Evolutionary conservation across 805 yeast genomes (phyloP).

Genomic region (Candida xiaguanensis): DNA sequence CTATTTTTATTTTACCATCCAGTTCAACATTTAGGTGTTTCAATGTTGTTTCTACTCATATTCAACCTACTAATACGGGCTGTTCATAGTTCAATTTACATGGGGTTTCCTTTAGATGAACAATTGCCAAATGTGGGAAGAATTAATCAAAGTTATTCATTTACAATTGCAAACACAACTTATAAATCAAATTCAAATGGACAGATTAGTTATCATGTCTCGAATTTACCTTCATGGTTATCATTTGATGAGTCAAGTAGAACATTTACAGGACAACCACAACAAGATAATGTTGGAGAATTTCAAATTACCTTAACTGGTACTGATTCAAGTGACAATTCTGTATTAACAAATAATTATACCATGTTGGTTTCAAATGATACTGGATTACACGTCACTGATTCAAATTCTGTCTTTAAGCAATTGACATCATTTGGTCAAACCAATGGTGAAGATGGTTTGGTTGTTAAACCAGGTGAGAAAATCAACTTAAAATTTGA

Average conservation of each 20-base stretch:
- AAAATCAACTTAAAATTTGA: conserved; percentile 64
- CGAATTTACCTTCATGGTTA: conserved; percentile 74
- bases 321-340: conserved; percentile 52
- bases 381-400: conserved; percentile 50
- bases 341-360: conserved; percentile 44
- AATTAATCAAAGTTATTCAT: conserved; percentile 55
- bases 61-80: conserved; percentile 10
- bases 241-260: conserved; percentile 59
- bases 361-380: conserved; percentile 56
- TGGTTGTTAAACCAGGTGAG: conserved; percentile 70
- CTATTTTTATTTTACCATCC: background rate
- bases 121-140: conserved; percentile 91
- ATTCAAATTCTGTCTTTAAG: conserved; percentile 40
- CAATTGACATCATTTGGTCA: conserved; percentile 63
- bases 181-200: conserved; percentile 42
- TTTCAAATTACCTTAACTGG: conserved; percentile 57
- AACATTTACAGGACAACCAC: conserved; percentile 68
- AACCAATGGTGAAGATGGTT: conserved; percentile 72
- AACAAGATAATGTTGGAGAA: conserved; percentile 36
- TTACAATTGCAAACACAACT: conserved; percentile 69
- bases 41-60: conserved; percentile 8
- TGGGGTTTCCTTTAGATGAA: conserved; percentile 73
- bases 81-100: conserved; percentile 45
- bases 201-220: conserved; percentile 51
- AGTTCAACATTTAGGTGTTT: background rate